Percentiles rank a stretch among this genome's conserved stretches.
These are phyloP conservation scores for Coemansia guatemalensis DNA, from an alignment of 192 early-diverging fungal species.

Conservation along the genomic window DNA sequence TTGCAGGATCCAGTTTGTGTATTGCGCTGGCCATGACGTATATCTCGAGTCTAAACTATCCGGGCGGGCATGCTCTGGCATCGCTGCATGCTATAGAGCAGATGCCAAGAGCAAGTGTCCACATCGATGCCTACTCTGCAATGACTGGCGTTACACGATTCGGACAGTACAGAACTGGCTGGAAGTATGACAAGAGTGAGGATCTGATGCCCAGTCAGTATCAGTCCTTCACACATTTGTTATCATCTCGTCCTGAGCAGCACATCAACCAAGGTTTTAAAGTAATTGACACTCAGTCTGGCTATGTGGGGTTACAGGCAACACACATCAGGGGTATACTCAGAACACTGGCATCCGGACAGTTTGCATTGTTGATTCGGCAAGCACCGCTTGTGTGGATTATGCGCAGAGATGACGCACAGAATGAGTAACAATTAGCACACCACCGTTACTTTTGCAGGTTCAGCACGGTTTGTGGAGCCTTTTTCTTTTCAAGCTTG, in stretches of 20 bases:
- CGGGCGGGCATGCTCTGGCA: constrained; percentile 78
- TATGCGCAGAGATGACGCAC: constrained; percentile 5
- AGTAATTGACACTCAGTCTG: constrained; percentile 14
- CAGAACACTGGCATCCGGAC: not conserved
- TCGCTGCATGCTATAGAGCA: constrained; percentile 58
- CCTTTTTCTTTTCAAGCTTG: not conserved
- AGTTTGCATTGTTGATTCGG: constrained; percentile 6
- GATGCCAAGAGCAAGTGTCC: constrained; percentile 40
- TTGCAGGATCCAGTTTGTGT: constrained; percentile 7
- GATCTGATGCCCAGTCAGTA: constrained; percentile 24
- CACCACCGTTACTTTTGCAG: not conserved
- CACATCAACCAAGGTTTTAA: constrained; percentile 18
- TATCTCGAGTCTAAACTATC: constrained; percentile 82
- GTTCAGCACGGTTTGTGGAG: not conserved
- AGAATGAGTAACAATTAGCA: not conserved
- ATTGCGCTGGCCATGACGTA: constrained; percentile 37
- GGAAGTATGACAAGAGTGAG: constrained; percentile 74
- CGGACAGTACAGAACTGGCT: constrained; percentile 57
- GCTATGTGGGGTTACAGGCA: constrained; percentile 21
- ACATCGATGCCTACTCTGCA: constrained; percentile 73
- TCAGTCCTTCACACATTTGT: constrained; percentile 29
- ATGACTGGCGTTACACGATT: constrained; percentile 87
- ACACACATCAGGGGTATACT: not conserved
- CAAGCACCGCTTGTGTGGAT: constrained; percentile 23
- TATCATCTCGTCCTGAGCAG: constrained; percentile 28